Percentiles rank a stretch among this genome's conserved stretches.
Evolutionary conservation across 306 rosid genomes (phyloP).

Genomic region (Purshia tridentata): DNA sequence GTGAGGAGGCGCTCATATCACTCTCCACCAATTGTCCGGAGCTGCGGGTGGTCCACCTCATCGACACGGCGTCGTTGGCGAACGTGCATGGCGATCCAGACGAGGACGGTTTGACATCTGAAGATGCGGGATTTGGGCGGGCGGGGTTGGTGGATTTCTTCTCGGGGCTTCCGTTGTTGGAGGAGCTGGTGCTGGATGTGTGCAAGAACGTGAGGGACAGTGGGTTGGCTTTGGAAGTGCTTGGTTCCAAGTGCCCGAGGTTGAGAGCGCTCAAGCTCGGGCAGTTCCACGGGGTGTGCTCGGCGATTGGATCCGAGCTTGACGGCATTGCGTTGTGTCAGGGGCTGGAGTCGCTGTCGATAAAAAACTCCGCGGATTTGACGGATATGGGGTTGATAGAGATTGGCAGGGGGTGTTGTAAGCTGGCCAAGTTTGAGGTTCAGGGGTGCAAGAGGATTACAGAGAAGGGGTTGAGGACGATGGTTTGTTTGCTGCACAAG

Average conservation of each 20-base stretch:
- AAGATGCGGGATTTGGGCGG: slow-evolving; percentile 62
- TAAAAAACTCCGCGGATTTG: slow-evolving; percentile 68
- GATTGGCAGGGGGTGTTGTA: slow-evolving; percentile 82
- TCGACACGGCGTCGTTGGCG: slow-evolving; percentile 59
- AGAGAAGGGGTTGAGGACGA: slow-evolving; percentile 62
- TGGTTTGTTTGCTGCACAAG: slow-evolving; percentile 54
- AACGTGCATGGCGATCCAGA: slow-evolving; percentile 54
- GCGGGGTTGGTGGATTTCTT: slow-evolving; percentile 56
- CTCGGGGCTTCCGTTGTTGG: slow-evolving; percentile 65
- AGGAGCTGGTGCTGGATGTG: slow-evolving; percentile 78
- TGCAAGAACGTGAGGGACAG: slow-evolving; percentile 73
- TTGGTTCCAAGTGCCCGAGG: slow-evolving; percentile 62
- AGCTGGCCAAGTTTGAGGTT: slow-evolving; percentile 54
- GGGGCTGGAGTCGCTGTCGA: slow-evolving; percentile 62
- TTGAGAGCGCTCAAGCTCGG: slow-evolving; percentile 67
- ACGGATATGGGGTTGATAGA: slow-evolving; percentile 89
- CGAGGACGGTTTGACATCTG: slow-evolving; percentile 48
- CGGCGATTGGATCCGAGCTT: slow-evolving; percentile 64
- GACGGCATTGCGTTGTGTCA: slow-evolving; percentile 83
- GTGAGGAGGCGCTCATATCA: slow-evolving; percentile 60
- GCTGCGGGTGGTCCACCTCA: slow-evolving; percentile 67
- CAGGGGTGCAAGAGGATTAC: slow-evolving; percentile 76
- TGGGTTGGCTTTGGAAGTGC: slow-evolving; percentile 66
- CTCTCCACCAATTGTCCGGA: slow-evolving; percentile 60
- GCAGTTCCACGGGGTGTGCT: slow-evolving; percentile 79